These are phyloP conservation scores for Diutina mesorugosa DNA, from an alignment of 1,139 yeast species.

Conservation along the genomic window DNA sequence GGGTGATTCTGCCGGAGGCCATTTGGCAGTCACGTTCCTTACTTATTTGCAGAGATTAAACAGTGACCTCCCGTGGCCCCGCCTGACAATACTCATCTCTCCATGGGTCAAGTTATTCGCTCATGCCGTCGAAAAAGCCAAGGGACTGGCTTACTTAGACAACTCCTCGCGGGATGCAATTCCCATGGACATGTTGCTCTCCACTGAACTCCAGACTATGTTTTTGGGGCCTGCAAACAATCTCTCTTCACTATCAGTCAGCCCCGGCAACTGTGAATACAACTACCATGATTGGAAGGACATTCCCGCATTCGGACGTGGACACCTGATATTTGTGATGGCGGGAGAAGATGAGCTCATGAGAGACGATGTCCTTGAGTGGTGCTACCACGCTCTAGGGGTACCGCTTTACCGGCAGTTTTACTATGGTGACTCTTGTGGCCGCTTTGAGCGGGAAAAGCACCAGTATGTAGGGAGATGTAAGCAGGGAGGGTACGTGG, in stretches of 20 bases:
- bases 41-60: constrained; percentile 8
- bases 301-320: background rate
- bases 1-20: constrained; percentile 35
- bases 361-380: constrained; percentile 1
- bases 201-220: background rate
- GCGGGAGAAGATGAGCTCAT: constrained; percentile 3
- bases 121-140: background rate
- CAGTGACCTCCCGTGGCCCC: background rate
- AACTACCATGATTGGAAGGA: background rate
- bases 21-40: constrained; percentile 17
- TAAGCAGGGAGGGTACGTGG: constrained; percentile 8
- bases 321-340: background rate
- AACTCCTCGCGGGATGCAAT: background rate
- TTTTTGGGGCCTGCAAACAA: background rate
- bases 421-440: background rate
- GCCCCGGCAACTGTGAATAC: background rate
- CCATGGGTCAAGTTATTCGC: constrained; percentile 1
- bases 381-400: background rate
- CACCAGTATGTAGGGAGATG: background rate
- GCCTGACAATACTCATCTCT: background rate
- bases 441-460: background rate
- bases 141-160: background rate
- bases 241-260: background rate
- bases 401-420: background rate
- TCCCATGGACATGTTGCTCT: too few species aligned